Conservation (phyloP, 352 stramenopile species). For the Phytopythium cucurbitacearum region DNA sequence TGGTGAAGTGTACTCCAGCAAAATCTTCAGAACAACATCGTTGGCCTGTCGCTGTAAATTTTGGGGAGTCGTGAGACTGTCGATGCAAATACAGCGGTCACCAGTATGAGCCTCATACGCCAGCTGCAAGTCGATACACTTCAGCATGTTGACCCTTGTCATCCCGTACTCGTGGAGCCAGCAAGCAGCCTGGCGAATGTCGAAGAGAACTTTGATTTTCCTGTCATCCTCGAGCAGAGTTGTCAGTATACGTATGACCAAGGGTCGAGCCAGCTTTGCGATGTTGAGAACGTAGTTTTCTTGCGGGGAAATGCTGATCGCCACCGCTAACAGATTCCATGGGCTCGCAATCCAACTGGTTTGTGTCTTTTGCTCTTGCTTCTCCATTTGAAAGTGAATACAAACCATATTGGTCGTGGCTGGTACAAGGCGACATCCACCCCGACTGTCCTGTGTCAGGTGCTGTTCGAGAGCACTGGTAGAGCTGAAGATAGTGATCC, state of each 20-base stretch:
- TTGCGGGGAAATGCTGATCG: not conserved
- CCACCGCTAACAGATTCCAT: not conserved
- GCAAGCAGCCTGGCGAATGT: not conserved
- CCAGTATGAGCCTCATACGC: not conserved
- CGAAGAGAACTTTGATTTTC: conserved; percentile 1
- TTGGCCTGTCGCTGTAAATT: too few species aligned
- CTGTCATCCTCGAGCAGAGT: not conserved
- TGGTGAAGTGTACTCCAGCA: too few species aligned
- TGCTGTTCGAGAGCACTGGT: not conserved
- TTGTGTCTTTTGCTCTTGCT: not conserved
- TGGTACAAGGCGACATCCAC: not conserved
- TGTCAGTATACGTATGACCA: not conserved
- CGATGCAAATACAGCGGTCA: too few species aligned
- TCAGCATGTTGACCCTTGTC: not conserved
- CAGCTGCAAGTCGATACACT: conserved; percentile 2
- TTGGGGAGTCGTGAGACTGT: too few species aligned
- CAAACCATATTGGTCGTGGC: not conserved
- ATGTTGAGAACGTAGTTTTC: conserved; percentile 4
- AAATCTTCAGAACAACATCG: too few species aligned
- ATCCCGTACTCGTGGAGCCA: conserved; percentile 1
- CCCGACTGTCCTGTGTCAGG: not conserved
- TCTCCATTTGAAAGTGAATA: conserved; percentile 2
- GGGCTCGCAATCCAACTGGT: not conserved
- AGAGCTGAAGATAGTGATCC: too few species aligned
- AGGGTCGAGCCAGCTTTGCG: not conserved